A percentile compares a stretch with the other conserved stretches of the same genome.
phyloP scores from a whole-genome alignment of 164 flowering plant species.

The Kingdonia uniflora region DNA sequence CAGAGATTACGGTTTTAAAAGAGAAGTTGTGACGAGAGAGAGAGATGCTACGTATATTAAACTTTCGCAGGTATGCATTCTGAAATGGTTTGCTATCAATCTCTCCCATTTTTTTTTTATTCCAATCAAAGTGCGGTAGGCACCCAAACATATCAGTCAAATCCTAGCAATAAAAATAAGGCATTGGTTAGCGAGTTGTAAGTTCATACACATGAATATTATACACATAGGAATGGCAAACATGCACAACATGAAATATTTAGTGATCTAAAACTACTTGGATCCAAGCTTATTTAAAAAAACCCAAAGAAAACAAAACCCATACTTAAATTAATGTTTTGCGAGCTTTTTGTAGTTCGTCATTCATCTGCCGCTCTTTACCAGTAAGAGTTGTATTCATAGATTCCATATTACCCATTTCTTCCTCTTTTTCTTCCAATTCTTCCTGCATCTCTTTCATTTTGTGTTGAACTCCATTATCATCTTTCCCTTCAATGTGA shows the following conservation, averaged over 20 bases:
- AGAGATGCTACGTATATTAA: no score
- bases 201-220: background rate
- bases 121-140: slow-evolving; percentile 28
- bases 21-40: no score
- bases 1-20: no score
- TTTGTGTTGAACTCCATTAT: slow-evolving; percentile 30
- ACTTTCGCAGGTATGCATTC: slow-evolving; percentile 21
- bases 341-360: slow-evolving; percentile 61
- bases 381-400: slow-evolving; percentile 39
- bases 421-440: slow-evolving; percentile 46
- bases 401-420: slow-evolving; percentile 27
- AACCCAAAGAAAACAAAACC: slow-evolving; percentile 1
- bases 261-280: background rate
- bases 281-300: no score
- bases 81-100: slow-evolving; percentile 37
- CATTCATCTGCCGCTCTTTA: slow-evolving; percentile 41
- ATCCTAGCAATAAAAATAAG: slow-evolving; percentile 25
- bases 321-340: slow-evolving; percentile 44
- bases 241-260: background rate
- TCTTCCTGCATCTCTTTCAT: slow-evolving; percentile 26
- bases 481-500: slow-evolving; percentile 49
- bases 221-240: background rate
- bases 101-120: slow-evolving; percentile 89
- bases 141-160: slow-evolving; percentile 34
- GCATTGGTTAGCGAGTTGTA: background rate